Evolutionary conservation across 768 basidiomycete species (phyloP).

Genomic region (Boletus tomentosulus): DNA sequence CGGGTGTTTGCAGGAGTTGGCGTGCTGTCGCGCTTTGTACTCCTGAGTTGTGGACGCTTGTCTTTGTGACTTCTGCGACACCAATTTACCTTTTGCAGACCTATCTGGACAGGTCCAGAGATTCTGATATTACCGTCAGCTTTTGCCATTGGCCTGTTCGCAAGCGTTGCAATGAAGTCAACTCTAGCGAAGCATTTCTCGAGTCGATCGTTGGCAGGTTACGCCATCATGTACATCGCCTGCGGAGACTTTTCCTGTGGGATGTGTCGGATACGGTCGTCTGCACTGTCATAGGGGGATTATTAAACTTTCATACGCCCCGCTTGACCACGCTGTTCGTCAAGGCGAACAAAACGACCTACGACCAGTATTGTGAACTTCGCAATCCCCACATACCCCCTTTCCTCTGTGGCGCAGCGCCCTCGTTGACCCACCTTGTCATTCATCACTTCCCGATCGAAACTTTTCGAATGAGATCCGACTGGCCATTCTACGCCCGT

Average conservation of each 20-base stretch:
- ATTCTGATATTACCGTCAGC: conserved; percentile 1
- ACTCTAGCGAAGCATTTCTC: conserved; percentile 4
- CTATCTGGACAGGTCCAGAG: conserved; percentile 9
- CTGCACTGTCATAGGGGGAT: conserved; percentile 1
- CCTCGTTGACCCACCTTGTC: conserved; percentile 10
- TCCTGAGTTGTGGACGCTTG: conserved; percentile 9
- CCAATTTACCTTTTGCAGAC: conserved; percentile 1
- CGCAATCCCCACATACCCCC: conserved; percentile 3
- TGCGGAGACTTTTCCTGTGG: conserved; percentile 11
- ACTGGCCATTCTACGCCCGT: conserved; percentile 5
- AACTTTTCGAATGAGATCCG: neutral
- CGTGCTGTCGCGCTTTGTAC: neutral
- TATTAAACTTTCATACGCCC: conserved; percentile 2
- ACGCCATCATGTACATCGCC: neutral
- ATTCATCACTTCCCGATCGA: conserved; percentile 17
- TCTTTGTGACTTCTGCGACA: conserved; percentile 15
- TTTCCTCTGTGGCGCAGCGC: conserved; percentile 11
- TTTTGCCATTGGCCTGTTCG: conserved; percentile 13
- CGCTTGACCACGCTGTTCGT: conserved; percentile 9
- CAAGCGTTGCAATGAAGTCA: neutral
- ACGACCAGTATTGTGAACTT: conserved; percentile 4
- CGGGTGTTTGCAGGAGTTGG: conserved; percentile 16
- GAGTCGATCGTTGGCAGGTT: neutral
- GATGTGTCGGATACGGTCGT: conserved; percentile 12
- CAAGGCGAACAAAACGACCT: conserved; percentile 5